Evolutionary conservation across 2,329 filamentous ascomycete species (phyloP).

Genomic region (Penicillium paneum): DNA sequence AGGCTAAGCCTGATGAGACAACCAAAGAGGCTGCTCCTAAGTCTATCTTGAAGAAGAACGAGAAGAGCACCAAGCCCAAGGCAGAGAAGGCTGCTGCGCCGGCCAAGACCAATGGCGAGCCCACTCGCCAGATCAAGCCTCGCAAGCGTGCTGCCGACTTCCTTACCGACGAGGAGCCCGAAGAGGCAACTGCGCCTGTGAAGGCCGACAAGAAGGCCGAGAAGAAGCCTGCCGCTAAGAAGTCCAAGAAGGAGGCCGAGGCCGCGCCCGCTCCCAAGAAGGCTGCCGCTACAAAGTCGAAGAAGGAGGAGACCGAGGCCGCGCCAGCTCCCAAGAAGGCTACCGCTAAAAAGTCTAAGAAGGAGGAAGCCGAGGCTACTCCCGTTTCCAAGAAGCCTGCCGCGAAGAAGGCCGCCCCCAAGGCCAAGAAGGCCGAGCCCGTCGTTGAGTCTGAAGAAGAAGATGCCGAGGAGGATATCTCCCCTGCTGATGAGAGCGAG

Average conservation of each 20-base stretch:
- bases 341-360: conserved; percentile 42
- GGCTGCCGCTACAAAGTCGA: conserved; percentile 36
- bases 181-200: conserved; percentile 25
- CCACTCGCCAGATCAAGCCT: conserved; percentile 39
- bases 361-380: conserved; percentile 32
- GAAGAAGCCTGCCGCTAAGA: conserved; percentile 33
- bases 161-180: conserved; percentile 43
- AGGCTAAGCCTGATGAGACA: conserved; percentile 31
- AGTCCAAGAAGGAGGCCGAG: conserved; percentile 38
- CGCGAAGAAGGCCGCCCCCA: conserved; percentile 33
- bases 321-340: too few species aligned
- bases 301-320: conserved; percentile 28
- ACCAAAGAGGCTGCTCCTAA: conserved; percentile 29
- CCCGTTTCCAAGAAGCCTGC: conserved; percentile 18
- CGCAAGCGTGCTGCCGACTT: conserved; percentile 50
- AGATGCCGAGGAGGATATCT: conserved; percentile 21
- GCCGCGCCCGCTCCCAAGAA: conserved; percentile 29
- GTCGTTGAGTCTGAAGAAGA: conserved; percentile 33
- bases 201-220: conserved; percentile 49
- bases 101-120: conserved; percentile 34
- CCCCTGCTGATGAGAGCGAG: conserved; percentile 21
- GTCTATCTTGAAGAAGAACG: conserved; percentile 34
- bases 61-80: conserved; percentile 21
- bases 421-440: conserved; percentile 39
- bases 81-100: conserved; percentile 26